These are phyloP conservation scores for Ceratobasidium sp. DNA, from an alignment of 1,284 basidiomycete species.

Conservation along the genomic window DNA sequence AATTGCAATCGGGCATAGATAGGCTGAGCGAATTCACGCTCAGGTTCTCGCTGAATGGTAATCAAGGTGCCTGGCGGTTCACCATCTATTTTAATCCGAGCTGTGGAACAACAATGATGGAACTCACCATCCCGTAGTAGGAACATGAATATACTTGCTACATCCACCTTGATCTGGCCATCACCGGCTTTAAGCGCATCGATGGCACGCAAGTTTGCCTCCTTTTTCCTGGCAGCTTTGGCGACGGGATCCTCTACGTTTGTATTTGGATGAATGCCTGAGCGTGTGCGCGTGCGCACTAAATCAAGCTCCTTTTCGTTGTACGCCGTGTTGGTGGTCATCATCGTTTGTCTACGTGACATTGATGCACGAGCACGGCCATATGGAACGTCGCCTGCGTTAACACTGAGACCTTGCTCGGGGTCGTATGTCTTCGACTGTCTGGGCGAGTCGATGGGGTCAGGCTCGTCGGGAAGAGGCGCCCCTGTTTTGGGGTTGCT, in stretches of 20 bases:
- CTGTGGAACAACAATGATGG: neutral
- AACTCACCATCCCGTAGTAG: conserved; percentile 64
- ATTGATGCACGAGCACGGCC: neutral
- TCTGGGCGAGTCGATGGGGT: conserved; percentile 20
- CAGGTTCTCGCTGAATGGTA: conserved; percentile 60
- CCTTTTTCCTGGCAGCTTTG: conserved; percentile 20
- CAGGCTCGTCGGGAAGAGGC: conserved; percentile 24
- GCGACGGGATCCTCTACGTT: neutral
- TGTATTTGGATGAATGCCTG: neutral
- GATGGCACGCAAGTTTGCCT: conserved; percentile 48
- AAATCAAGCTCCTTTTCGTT: conserved; percentile 11
- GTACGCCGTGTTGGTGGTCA: neutral
- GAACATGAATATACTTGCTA: conserved; percentile 69
- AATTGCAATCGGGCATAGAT: conserved; percentile 64
- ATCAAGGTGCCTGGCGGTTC: conserved; percentile 64
- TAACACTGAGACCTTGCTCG: neutral
- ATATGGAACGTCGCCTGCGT: neutral
- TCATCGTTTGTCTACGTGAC: neutral
- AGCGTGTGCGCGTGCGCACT: conserved; percentile 14
- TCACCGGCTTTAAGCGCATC: conserved; percentile 62
- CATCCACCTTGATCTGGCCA: conserved; percentile 64
- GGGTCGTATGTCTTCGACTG: conserved; percentile 32
- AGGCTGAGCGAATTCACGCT: conserved; percentile 60
- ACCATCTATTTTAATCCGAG: neutral
- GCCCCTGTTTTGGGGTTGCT: neutral